Base-by-base conservation (phyloP, 108 stramenopile species). In the Skeletonema menzelii region DNA sequence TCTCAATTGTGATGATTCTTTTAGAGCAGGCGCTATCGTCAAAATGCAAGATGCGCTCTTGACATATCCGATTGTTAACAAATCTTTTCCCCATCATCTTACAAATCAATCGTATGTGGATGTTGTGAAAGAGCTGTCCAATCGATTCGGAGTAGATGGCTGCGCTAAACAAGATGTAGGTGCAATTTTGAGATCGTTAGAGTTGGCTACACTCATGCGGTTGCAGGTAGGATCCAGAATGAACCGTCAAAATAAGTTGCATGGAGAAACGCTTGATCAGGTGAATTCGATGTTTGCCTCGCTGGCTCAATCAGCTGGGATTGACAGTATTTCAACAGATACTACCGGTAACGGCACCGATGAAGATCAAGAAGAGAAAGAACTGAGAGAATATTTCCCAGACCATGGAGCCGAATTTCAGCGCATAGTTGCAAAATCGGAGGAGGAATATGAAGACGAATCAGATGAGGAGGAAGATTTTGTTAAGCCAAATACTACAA, bases 331-430 rank as follows among this genome's bases (percentile, higher is more conserved):
- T 27, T 59, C 68, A 15, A 2, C 22, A 28, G 56, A 71, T n/a
- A 56, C 3, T n/a, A 17, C 17, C 17, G 53, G 19, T 22, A 61
- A 27, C 37, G 56, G 42, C 26, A 79, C 90, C 5, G 70, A 67
- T 56, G 93, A 84, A 13, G 49, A 53, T 17, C 31, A 63, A 11
- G 83, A 90, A 26, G 89, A 96, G 67, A 69, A 63, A 56, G 65
- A 85, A 24, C 88, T 90, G 35, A 67, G 94, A 61, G 93, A 95
- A 17, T 93, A 95, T 58, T 98, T 98, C 65, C 97, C 97, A 15
- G 91, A 97, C 69, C 95, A 95, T 42, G 65, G 81, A 56, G 82
- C 72, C 7, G 95, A 92, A 28, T 97, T 89, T 59, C 53, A 84
- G 26, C 77, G 58, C 35, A 69, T 96, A 5, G 27, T 89, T 20